These are phyloP conservation scores for Cystobasidium slooffiae DNA, from an alignment of 1,284 basidiomycete species.

Conservation along the genomic window DNA sequence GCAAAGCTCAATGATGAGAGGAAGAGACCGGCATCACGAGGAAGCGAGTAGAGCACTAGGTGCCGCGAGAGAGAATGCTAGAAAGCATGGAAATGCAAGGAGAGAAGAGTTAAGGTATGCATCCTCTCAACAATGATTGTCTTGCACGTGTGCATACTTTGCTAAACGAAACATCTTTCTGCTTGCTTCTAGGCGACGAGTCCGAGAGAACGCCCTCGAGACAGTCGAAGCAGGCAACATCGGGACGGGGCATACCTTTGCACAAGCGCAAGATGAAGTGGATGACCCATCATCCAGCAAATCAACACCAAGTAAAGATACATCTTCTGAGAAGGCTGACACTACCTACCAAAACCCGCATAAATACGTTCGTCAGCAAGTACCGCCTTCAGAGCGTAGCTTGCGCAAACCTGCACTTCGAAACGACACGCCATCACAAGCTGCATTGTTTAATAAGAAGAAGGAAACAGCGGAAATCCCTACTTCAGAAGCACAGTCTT, in stretches of 20 bases:
- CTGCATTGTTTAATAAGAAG: conserved; percentile 3
- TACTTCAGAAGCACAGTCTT: background rate
- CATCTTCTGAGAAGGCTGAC: background rate
- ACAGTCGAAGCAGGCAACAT: conserved; percentile 27
- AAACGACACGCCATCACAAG: conserved; percentile 5
- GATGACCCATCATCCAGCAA: background rate
- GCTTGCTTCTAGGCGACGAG: conserved; percentile 17
- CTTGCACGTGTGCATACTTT: too few species aligned
- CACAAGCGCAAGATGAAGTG: background rate
- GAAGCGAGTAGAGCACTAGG: conserved; percentile 40
- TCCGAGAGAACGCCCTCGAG: conserved; percentile 35
- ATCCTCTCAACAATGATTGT: too few species aligned
- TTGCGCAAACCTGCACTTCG: conserved; percentile 23
- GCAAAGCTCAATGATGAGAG: conserved; percentile 35
- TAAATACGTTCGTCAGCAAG: conserved; percentile 23
- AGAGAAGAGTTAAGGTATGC: conserved; percentile 20
- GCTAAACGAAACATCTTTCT: background rate
- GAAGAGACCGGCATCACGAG: conserved; percentile 37
- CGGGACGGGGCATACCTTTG: conserved; percentile 27
- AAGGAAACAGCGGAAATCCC: background rate
- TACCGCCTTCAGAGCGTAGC: conserved; percentile 12
- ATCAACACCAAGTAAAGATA: background rate
- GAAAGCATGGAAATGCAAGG: conserved; percentile 26
- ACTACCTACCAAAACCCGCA: background rate
- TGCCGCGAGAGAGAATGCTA: conserved; percentile 30